Percentiles rank a stretch among this genome's conserved stretches.
phyloP scores from a whole-genome alignment of 2,329 filamentous ascomycete genomes.

The Elsinoe ampelina region DNA sequence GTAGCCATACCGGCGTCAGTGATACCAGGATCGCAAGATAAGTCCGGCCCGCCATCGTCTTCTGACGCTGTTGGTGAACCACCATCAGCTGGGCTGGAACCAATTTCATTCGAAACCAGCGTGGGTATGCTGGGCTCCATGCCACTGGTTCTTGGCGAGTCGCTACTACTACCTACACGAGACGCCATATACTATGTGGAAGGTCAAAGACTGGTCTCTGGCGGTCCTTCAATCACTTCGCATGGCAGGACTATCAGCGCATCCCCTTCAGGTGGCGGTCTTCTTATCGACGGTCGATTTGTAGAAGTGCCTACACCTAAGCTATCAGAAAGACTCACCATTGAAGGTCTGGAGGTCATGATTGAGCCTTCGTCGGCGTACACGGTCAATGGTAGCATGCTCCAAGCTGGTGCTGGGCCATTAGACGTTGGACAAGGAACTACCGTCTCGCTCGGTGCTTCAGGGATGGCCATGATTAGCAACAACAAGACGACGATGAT shows the following conservation, averaged over 20 bases:
- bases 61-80: neutral
- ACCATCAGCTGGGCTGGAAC: neutral
- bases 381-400: constrained; percentile 27
- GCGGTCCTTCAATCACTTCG: constrained; percentile 22
- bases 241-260: constrained; percentile 18
- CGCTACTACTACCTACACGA: neutral
- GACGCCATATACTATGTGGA: constrained; percentile 21
- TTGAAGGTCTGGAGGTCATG: constrained; percentile 15
- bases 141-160: neutral
- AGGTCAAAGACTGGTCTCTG: constrained; percentile 22
- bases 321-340: neutral
- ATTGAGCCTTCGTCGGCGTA: constrained; percentile 27
- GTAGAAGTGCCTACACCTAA: neutral
- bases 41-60: neutral
- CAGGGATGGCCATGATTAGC: constrained; percentile 29
- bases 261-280: constrained; percentile 13
- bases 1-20: neutral
- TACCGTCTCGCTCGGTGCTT: constrained; percentile 25
- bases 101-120: neutral
- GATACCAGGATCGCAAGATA: neutral
- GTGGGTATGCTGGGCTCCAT: neutral
- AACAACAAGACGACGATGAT: constrained; percentile 20
- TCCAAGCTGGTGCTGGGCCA: constrained; percentile 28
- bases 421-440: constrained; percentile 30
- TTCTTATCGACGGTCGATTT: constrained; percentile 20